These are phyloP conservation scores for Eustoma russellianum DNA, from an alignment of 257 asterid genomes.

Conservation along the genomic window DNA sequence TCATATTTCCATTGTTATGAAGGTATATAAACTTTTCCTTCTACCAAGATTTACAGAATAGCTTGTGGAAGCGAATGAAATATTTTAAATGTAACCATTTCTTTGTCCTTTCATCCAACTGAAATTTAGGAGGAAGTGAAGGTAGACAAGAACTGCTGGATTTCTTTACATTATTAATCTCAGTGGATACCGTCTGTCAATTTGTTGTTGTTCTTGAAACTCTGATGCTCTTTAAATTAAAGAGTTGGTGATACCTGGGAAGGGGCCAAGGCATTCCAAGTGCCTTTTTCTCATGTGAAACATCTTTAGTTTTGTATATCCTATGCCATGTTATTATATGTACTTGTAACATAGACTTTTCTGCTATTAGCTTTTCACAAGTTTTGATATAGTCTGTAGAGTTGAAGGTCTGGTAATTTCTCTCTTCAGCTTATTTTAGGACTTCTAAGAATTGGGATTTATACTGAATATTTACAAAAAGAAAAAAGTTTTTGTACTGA, in stretches of 20 bases:
- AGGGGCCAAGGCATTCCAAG: neutral
- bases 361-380: too few relatives aligned
- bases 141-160: neutral
- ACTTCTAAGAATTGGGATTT: too few relatives aligned
- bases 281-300: neutral
- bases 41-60: neutral
- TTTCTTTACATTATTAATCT: neutral
- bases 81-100: neutral
- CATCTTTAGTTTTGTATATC: neutral
- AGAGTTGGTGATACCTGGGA: slow-evolving; percentile 2
- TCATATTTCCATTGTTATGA: neutral
- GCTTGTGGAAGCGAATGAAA: neutral
- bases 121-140: neutral
- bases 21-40: neutral
- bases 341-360: too few relatives aligned
- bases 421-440: too few relatives aligned
- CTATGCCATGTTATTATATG: too few relatives aligned
- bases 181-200: too few relatives aligned
- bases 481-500: too few relatives aligned
- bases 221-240: neutral
- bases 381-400: too few relatives aligned
- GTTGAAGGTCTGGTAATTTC: too few relatives aligned
- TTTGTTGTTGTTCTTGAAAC: neutral
- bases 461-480: too few relatives aligned
- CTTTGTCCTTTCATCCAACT: neutral